Evolutionary conservation across 1,139 yeast species (phyloP), one percentile per base, ranked within the genome.

Genomic region (Yamadazyma membranifaciens): DNA sequence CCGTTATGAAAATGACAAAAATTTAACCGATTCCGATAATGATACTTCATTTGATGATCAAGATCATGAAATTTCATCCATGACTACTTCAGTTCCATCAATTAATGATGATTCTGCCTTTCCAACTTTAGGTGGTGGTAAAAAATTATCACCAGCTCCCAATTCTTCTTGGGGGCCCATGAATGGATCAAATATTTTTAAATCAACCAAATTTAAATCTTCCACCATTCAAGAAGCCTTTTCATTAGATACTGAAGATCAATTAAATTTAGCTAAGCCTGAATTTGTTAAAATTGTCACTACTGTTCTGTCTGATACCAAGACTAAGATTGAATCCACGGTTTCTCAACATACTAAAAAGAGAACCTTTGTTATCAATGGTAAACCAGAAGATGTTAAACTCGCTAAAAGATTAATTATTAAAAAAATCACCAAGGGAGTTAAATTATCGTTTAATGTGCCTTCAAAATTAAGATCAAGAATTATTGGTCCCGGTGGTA

Each of bases 401-500:
- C 67, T 65, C 36, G 97, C 96, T 45, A 83, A 82, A 63, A 75
- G 89, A 47, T 86, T 86, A 51, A 77, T 94, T 42, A 76, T 86
- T 47, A 82, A 81, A 57, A 85, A 81, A 52, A 75, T 92, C 59
- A 83, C 95, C 31, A 84, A 84, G 60, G 91, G 94, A 36, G 79
- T 87, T 41, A 68, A 68, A 12, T 67, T 78, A 38, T 63, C 72
- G 32, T 77, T 92, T 57, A 63, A 72, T 35, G 80, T 92, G 43
- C 98, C 98, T 31, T 78, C 92, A 22, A 78, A 79, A 51, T 76
- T 88, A 41, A 80, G 96, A 62, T 77, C 95, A 3, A 77, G 80
- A 44, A 79, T 94, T 48, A 89, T 94, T 65, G 99, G 99, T 44
- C 78, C 92, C 36, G 87, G 83, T 61, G 99, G 98, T 56, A 77